phyloP scores from a whole-genome alignment of 176 grass and related monocot species.

The Pontederia paniculata region DNA sequence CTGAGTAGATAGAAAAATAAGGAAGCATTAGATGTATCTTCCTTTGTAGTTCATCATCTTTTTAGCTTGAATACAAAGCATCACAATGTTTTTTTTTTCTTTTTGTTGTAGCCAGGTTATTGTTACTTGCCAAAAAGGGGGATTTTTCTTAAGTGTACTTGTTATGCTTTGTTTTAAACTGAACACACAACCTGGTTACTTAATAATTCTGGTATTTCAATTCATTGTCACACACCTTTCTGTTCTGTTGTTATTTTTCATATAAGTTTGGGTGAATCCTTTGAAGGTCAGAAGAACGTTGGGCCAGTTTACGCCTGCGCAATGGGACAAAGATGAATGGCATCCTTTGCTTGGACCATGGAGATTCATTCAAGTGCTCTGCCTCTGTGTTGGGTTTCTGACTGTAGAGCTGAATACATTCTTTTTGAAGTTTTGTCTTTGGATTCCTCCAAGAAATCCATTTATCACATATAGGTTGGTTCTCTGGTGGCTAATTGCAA shows the following conservation, averaged over 20 bases:
- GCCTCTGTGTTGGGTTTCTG: constrained; percentile 86
- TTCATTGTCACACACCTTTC: not conserved
- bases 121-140: too few species aligned
- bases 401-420: constrained; percentile 89
- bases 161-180: too few species aligned
- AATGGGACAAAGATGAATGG: constrained; percentile 99
- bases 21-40: too few species aligned
- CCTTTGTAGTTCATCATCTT: not conserved
- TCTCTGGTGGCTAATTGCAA: constrained; percentile 97
- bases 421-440: constrained; percentile 96
- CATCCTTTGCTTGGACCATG: constrained; percentile 71
- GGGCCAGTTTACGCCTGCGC: constrained; percentile 87
- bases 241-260: not conserved
- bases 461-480: constrained; percentile 77
- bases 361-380: constrained; percentile 89
- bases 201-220: too few species aligned
- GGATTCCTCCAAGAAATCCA: constrained; percentile 82
- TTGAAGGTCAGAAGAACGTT: constrained; percentile 86
- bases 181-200: too few species aligned
- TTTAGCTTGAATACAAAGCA: not conserved
- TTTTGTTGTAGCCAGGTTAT: too few species aligned
- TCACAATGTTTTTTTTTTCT: not conserved
- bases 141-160: too few species aligned
- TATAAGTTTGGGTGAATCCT: constrained; percentile 21
- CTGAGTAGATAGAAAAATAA: too few species aligned